These are phyloP conservation scores for Pyrus pyrifolia DNA, from an alignment of 306 rosid species.

Conservation along the genomic window DNA sequence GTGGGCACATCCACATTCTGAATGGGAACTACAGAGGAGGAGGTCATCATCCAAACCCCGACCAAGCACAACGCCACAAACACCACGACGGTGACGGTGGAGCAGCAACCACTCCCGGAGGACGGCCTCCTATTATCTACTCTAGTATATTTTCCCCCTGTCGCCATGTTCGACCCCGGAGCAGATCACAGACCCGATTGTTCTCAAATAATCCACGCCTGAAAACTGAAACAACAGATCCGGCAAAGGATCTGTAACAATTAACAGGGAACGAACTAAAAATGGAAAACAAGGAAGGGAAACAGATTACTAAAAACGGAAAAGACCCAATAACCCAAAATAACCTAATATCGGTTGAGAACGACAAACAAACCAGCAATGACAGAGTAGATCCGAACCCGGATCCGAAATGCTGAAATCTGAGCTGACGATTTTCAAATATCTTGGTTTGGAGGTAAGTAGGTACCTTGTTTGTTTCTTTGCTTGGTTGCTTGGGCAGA, in stretches of 20 bases:
- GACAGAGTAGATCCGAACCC: conserved; percentile 10
- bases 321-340: background rate
- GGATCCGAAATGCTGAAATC: background rate
- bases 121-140: conserved; percentile 59
- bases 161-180: conserved; percentile 46
- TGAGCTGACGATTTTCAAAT: background rate
- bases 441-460: background rate
- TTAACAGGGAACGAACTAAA: background rate
- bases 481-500: background rate
- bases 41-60: conserved; percentile 94
- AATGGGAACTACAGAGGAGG: conserved; percentile 71
- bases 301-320: background rate
- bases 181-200: background rate
- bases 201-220: conserved; percentile 23
- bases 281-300: background rate
- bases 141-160: conserved; percentile 52
- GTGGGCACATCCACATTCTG: conserved; percentile 55
- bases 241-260: background rate
- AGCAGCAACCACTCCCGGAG: conserved; percentile 58
- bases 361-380: background rate
- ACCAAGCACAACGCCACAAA: conserved; percentile 85
- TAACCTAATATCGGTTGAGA: background rate
- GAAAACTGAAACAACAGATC: conserved; percentile 2
- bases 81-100: conserved; percentile 73
- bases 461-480: conserved; percentile 22